Conservation (phyloP, 2,329 filamentous ascomycete species). For the Neofusicoccum umdonicola region DNA sequence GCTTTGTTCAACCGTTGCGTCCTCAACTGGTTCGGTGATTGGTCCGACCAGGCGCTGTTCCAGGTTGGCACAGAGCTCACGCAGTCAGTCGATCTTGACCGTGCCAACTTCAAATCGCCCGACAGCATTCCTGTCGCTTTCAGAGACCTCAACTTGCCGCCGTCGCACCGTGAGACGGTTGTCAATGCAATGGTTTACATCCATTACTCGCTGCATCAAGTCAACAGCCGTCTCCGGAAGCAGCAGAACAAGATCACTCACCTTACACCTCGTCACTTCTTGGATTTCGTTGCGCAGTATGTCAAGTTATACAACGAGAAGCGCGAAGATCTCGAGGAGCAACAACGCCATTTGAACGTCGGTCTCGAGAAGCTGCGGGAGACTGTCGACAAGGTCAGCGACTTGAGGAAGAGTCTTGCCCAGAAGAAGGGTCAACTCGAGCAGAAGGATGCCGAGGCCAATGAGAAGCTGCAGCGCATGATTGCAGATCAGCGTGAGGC, state of each 20-base stretch:
- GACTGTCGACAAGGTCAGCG: slow-evolving; percentile 94
- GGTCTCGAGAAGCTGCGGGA: slow-evolving; percentile 96
- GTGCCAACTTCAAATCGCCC: slow-evolving; percentile 78
- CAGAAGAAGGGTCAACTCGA: slow-evolving; percentile 94
- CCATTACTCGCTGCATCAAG: slow-evolving; percentile 87
- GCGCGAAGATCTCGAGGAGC: slow-evolving; percentile 95
- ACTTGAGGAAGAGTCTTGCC: slow-evolving; percentile 83
- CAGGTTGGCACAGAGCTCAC: slow-evolving; percentile 96
- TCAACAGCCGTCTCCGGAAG: slow-evolving; percentile 83
- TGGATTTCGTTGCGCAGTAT: slow-evolving; percentile 97
- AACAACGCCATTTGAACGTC: slow-evolving; percentile 96
- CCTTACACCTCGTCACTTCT: slow-evolving; percentile 92
- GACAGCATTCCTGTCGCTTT: slow-evolving; percentile 94
- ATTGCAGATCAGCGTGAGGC: slow-evolving; percentile 93
- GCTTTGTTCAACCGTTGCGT: slow-evolving; percentile 99
- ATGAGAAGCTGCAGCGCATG: slow-evolving; percentile 97
- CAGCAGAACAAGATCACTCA: slow-evolving; percentile 92
- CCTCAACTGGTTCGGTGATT: slow-evolving; percentile 99
- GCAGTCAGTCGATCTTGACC: slow-evolving; percentile 91
- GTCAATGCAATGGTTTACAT: slow-evolving; percentile 99
- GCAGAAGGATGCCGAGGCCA: slow-evolving; percentile 90
- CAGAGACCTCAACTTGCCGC: slow-evolving; percentile 76
- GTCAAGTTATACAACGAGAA: slow-evolving; percentile 98
- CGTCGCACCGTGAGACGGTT: slow-evolving; percentile 85
- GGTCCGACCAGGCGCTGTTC: slow-evolving; percentile 98